Conservation (phyloP, 164 flowering plant species). For the Saururus chinensis region DNA sequence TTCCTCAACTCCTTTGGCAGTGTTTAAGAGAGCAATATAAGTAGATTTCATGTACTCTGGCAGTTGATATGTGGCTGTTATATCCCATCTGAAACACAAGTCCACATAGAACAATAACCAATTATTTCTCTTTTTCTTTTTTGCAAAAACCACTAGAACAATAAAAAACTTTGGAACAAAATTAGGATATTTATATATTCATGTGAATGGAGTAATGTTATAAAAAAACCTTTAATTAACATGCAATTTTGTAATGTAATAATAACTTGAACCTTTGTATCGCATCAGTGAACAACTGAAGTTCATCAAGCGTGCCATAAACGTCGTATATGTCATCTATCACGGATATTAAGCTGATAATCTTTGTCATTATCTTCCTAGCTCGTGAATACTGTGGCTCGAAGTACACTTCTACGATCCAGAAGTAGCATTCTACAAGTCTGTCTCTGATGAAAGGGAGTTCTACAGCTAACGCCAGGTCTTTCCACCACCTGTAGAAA, state of each 20-base stretch:
- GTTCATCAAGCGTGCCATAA: no score
- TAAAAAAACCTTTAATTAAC: background rate
- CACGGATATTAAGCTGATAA: background rate
- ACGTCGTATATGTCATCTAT: slow-evolving; percentile 7
- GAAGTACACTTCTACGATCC: background rate
- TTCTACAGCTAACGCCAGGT: background rate
- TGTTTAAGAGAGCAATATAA: background rate
- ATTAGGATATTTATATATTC: no score
- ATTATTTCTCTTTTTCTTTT: no score
- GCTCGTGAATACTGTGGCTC: slow-evolving; percentile 4
- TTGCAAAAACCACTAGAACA: no score
- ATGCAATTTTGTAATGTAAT: background rate
- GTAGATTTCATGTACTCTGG: background rate
- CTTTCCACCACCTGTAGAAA: slow-evolving; percentile 7
- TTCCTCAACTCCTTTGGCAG: background rate
- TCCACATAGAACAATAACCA: no score
- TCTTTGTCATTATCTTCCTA: background rate
- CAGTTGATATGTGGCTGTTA: background rate
- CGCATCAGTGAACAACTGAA: no score
- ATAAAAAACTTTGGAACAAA: no score
- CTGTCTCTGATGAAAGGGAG: slow-evolving; percentile 1
- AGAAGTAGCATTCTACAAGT: slow-evolving; percentile 1
- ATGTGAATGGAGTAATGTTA: background rate
- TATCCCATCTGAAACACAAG: background rate
- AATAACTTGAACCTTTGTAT: no score